phyloP scores from a whole-genome alignment of 305 asterid species.

The Solanum aculeatissimum region DNA sequence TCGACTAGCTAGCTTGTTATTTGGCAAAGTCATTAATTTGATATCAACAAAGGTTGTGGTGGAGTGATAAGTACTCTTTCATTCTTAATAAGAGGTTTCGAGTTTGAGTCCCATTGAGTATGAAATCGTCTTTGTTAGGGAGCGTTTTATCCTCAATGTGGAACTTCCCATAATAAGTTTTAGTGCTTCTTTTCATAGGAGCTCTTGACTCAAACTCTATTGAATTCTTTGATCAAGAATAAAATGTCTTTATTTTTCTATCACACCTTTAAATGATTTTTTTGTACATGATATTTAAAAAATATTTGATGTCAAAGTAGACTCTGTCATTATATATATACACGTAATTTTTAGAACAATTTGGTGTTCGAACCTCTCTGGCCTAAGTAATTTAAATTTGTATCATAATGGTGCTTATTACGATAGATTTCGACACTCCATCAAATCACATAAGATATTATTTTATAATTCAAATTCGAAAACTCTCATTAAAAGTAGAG shows the following conservation, averaged over 20 bases:
- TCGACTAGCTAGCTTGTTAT: background rate
- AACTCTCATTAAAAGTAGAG: background rate
- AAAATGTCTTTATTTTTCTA: background rate
- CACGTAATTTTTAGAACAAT: background rate
- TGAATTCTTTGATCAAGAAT: background rate
- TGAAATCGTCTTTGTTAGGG: too few species aligned
- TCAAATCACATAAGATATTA: background rate
- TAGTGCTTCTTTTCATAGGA: rapidly evolving
- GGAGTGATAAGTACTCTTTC: too few species aligned
- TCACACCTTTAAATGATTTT: background rate
- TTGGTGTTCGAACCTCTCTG: background rate
- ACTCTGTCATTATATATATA: too few species aligned
- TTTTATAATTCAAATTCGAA: background rate
- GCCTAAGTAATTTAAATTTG: background rate
- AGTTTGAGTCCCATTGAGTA: too few species aligned
- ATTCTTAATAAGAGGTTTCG: too few species aligned
- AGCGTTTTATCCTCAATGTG: too few species aligned
- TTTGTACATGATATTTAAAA: background rate
- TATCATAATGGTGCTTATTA: background rate
- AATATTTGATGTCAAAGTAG: background rate
- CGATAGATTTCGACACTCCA: background rate
- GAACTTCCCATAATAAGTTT: too few species aligned
- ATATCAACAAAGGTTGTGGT: too few species aligned
- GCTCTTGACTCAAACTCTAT: background rate
- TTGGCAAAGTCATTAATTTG: background rate